Base-by-base conservation (phyloP, 345 rosid species). In the Dipteronia sinensis region DNA sequence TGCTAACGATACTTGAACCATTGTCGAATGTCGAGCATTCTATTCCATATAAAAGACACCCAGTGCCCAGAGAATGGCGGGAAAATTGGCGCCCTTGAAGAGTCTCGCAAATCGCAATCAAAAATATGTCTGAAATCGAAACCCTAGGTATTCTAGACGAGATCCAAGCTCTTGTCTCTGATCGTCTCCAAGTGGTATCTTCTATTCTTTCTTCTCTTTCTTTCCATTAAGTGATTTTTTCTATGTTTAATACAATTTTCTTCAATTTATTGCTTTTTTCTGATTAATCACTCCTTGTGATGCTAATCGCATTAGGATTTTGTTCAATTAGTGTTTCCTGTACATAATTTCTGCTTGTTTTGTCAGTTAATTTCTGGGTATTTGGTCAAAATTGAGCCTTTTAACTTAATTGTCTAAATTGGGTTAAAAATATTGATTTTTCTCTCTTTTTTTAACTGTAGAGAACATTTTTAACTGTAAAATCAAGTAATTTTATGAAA, bases 141-240 rank as follows among this genome's bases (percentile, higher is more conserved):
- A 88, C 96, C 89, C 89, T 91, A 81, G 89, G 86, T 61, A 71
- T 93, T 25, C 85, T 89, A 70, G 89, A 88, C 25, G 93, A 95
- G 83, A 84, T 93, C 80, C 83, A 90, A 65, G 81, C 92, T 74
- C 89, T 92, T 61, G 94, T 95, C 67, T 90, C 92, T 65, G 98
- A 92, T 87, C 87, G 89, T 61, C 87, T 89, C 61, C 93, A 91
- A 95, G 94, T 90, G 88, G 97, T 92, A 88, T 79, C 55, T 25
- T 69, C 67, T 55, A 8, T 56, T 46, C 2, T 68, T 59, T 65
- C 19, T 42, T 65, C 49, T 67, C 27, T 27, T 69, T 79, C 56
- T 49, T 2, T 25, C 58, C 10, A 9, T 49, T 51, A 4, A 8
- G 1, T 29, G 27, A 0, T 69, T 69, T n/a, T 1, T 46, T 58